Evolutionary conservation across 495 filamentous ascomycete genomes (phyloP).

Genomic region (Hypoxylon subgilvum): DNA sequence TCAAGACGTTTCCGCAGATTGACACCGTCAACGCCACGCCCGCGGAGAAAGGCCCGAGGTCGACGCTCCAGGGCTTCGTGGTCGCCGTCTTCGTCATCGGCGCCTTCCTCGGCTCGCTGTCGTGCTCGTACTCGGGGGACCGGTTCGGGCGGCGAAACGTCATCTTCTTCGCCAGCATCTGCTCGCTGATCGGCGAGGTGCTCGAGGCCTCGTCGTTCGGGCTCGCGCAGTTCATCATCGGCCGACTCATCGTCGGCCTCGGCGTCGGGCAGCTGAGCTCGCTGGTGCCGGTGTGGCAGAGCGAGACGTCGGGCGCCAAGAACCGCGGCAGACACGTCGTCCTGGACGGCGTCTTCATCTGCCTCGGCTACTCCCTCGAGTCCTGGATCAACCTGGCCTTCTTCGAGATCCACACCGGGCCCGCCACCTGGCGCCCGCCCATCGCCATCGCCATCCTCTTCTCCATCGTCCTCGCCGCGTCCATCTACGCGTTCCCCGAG

Average conservation of each 20-base stretch:
- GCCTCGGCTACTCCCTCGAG: constrained; percentile 48
- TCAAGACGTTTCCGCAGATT: constrained; percentile 57
- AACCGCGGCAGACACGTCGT: constrained; percentile 56
- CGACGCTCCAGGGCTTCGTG: constrained; percentile 52
- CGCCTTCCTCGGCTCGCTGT: constrained; percentile 58
- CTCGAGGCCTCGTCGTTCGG: constrained; percentile 40
- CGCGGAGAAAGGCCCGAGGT: constrained; percentile 41
- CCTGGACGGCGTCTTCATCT: constrained; percentile 57
- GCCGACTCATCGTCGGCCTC: constrained; percentile 54
- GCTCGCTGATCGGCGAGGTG: constrained; percentile 39
- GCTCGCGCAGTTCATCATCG: constrained; percentile 58
- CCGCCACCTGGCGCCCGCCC: constrained; percentile 36
- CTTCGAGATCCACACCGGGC: constrained; percentile 28
- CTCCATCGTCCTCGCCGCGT: constrained; percentile 25
- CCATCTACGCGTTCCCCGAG: constrained; percentile 54
- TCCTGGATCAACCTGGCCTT: constrained; percentile 55
- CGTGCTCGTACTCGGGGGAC: constrained; percentile 58
- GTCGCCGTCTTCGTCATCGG: constrained; percentile 43
- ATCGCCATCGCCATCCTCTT: constrained; percentile 32
- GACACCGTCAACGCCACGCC: constrained; percentile 56
- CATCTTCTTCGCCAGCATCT: constrained; percentile 50
- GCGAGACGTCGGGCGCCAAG: constrained; percentile 49
- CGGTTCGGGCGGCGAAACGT: constrained; percentile 55
- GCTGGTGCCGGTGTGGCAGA: constrained; percentile 61
- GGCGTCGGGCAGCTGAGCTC: constrained; percentile 59